phyloP scores from a whole-genome alignment of 2,329 filamentous ascomycete genomes.

The Basipetospora chlamydospora region DNA sequence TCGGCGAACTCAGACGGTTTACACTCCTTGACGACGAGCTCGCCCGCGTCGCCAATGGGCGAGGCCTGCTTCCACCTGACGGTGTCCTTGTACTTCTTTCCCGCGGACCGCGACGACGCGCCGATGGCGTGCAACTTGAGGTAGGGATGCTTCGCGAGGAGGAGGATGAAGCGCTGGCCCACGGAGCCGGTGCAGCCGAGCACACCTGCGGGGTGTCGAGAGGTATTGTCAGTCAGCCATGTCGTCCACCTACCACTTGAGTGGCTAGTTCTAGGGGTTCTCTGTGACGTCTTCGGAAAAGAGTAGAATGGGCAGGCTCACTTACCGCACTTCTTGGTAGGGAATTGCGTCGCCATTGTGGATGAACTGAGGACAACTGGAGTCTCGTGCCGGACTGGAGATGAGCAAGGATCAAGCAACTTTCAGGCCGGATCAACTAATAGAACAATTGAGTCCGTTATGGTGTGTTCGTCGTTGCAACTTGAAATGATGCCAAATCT shows the following conservation, averaged over 20 bases:
- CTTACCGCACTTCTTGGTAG: constrained; percentile 45
- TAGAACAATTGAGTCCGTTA: too few relatives aligned
- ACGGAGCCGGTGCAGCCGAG: constrained; percentile 89
- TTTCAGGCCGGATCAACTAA: too few relatives aligned
- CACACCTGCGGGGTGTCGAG: constrained; percentile 45
- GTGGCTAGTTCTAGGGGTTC: too few relatives aligned
- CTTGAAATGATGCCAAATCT: too few relatives aligned
- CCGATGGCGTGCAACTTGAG: constrained; percentile 80
- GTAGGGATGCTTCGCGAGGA: constrained; percentile 76
- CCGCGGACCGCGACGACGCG: constrained; percentile 75
- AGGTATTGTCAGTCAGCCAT: too few relatives aligned
- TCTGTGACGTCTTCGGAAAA: too few relatives aligned
- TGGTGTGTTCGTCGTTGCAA: too few relatives aligned
- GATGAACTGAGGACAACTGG: background rate
- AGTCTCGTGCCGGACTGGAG: background rate
- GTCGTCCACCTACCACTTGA: too few relatives aligned
- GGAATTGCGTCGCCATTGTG: constrained; percentile 24
- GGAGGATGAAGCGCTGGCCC: constrained; percentile 86
- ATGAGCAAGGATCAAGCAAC: too few relatives aligned
- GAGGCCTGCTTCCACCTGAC: constrained; percentile 87
- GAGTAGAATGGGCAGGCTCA: background rate
- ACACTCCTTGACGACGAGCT: constrained; percentile 77
- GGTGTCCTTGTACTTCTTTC: constrained; percentile 89
- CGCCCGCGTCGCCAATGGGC: constrained; percentile 66
- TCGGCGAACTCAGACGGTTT: constrained; percentile 68